Evolutionary conservation across 2,329 filamentous ascomycete genomes (phyloP).

Genomic region (Magnaporthales sp.): DNA sequence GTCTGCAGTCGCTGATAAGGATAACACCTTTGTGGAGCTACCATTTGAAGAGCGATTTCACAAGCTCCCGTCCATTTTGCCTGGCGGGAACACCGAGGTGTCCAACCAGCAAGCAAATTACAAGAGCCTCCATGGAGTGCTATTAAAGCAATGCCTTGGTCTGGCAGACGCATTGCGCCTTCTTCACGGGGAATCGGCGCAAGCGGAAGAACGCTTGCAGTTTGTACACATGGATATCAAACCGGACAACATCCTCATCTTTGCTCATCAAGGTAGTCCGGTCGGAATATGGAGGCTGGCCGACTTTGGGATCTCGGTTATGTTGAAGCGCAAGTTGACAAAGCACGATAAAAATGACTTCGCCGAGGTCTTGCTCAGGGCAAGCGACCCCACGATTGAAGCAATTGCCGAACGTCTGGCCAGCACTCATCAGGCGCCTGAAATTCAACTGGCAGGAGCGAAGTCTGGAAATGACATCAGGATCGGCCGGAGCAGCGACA

Average conservation of each 20-base stretch:
- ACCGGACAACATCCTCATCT: constrained; percentile 10
- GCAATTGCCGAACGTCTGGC: neutral
- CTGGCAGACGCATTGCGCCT: constrained; percentile 9
- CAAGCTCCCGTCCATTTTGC: neutral
- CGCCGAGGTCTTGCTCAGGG: neutral
- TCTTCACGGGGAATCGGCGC: constrained; percentile 10
- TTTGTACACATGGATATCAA: constrained; percentile 11
- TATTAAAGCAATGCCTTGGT: constrained; percentile 7
- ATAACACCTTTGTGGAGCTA: neutral
- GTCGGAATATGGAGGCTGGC: constrained; percentile 10
- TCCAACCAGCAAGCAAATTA: neutral
- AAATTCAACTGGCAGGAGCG: constrained; percentile 2
- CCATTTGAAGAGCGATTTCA: neutral
- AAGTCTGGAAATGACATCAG: neutral
- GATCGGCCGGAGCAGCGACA: constrained; percentile 2
- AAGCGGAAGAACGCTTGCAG: constrained; percentile 1
- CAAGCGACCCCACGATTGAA: neutral
- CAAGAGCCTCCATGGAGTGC: neutral
- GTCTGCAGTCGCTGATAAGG: neutral
- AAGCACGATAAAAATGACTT: neutral
- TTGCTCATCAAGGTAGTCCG: neutral
- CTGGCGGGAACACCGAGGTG: neutral
- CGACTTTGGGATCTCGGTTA: constrained; percentile 10
- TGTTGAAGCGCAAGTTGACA: neutral
- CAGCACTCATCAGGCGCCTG: constrained; percentile 7